Evolutionary conservation across 305 asterid species (phyloP).

Genomic region (Fraxinus paxiana): DNA sequence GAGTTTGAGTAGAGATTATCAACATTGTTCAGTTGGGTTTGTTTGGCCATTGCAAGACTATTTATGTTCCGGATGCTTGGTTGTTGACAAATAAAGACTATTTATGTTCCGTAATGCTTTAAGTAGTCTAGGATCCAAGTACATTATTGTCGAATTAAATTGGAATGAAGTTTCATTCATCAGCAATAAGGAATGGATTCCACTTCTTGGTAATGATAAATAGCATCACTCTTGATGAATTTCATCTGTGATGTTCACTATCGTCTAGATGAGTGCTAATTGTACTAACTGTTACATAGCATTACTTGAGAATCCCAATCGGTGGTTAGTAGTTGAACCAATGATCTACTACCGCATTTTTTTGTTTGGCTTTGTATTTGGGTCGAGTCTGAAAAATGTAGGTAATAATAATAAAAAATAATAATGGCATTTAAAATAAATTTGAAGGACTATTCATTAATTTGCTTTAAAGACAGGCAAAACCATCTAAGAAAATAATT

Average conservation of each 20-base stretch:
- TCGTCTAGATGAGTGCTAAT: background rate
- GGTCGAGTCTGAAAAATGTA: too few species aligned
- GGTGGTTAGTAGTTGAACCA: background rate
- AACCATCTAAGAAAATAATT: background rate
- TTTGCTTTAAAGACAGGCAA: background rate
- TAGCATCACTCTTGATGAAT: background rate
- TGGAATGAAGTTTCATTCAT: background rate
- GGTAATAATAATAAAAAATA: too few species aligned
- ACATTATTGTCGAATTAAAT: background rate
- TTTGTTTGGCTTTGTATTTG: too few species aligned
- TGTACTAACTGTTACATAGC: background rate
- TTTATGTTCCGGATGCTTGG: background rate
- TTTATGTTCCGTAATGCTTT: too few species aligned
- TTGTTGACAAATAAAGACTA: background rate
- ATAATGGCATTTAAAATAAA: too few species aligned
- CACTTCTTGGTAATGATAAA: background rate
- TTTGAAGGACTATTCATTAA: background rate
- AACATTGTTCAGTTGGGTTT: background rate
- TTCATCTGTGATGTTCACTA: background rate
- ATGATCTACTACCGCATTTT: too few species aligned
- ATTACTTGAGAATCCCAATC: background rate
- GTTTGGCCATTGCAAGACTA: background rate
- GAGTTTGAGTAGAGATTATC: background rate
- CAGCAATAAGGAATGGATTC: background rate
- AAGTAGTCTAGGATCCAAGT: background rate